A percentile compares a stretch with the other conserved stretches of the same genome.
Conservation (phyloP, 768 basidiomycete species). For the Boletus rex-veris region DNA sequence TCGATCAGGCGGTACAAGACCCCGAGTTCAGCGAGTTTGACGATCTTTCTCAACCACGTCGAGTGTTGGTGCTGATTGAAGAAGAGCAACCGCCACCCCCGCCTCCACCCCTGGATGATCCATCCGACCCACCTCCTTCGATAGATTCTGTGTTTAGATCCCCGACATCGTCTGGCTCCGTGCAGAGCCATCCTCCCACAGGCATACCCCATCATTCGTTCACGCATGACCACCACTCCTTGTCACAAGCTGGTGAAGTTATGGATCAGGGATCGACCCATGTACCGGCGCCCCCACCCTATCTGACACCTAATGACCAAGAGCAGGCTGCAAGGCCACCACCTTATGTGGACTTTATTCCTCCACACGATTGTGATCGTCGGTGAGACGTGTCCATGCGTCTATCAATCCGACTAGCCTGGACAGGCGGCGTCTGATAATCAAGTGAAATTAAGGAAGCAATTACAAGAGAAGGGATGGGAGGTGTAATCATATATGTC, state of each 20-base stretch:
- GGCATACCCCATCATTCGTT: slow-evolving; percentile 34
- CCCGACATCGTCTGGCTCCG: slow-evolving; percentile 20
- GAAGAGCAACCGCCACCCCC: slow-evolving; percentile 67
- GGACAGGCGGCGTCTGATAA: slow-evolving; percentile 3
- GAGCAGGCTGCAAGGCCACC: slow-evolving; percentile 57
- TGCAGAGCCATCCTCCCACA: slow-evolving; percentile 19
- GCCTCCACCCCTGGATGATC: slow-evolving; percentile 81
- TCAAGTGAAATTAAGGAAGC: slow-evolving; percentile 25
- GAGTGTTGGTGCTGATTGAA: slow-evolving; percentile 56
- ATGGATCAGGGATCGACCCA: slow-evolving; percentile 39
- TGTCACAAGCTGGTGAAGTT: slow-evolving; percentile 31
- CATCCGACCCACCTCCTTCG: slow-evolving; percentile 82
- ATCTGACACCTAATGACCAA: slow-evolving; percentile 52
- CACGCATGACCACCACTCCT: slow-evolving; percentile 28
- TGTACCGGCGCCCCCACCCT: slow-evolving; percentile 75
- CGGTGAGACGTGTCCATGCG: slow-evolving; percentile 5
- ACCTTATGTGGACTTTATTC: slow-evolving; percentile 55
- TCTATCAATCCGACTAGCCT: background rate
- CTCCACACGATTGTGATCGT: slow-evolving; percentile 6
- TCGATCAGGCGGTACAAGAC: slow-evolving; percentile 73
- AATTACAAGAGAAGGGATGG: slow-evolving; percentile 25
- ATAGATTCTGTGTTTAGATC: slow-evolving; percentile 76
- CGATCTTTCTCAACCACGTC: slow-evolving; percentile 53
- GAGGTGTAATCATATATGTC: slow-evolving; percentile 25
- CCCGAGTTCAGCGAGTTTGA: slow-evolving; percentile 66